Conservation (phyloP, 257 asterid genomes). For the Salvia hispanica region DNA sequence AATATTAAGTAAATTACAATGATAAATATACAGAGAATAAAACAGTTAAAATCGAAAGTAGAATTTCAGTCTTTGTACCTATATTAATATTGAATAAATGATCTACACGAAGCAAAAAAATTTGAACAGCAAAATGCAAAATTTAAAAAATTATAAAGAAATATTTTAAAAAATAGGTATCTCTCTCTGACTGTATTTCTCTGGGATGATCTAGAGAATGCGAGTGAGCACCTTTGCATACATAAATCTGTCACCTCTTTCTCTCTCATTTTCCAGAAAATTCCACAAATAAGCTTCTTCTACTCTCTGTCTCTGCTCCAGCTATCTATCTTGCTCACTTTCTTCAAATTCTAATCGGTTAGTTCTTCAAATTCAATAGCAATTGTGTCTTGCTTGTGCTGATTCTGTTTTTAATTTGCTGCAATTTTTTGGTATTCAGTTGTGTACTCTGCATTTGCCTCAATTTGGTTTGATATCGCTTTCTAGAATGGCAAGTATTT, state of each 20-base stretch:
- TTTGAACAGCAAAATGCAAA: no score
- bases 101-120: no score
- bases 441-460: slow-evolving; percentile 6
- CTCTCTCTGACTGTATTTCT: no score
- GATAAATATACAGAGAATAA: no score
- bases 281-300: slow-evolving; percentile 31
- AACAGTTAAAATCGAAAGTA: no score
- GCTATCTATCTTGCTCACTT: background rate
- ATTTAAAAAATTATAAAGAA: no score
- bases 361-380: background rate
- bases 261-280: background rate
- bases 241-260: background rate
- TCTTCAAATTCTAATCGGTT: background rate
- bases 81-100: no score
- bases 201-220: no score
- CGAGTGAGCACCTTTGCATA: no score
- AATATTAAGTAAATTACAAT: no score
- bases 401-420: background rate
- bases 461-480: background rate
- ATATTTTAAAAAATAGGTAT: no score
- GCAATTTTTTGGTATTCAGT: background rate
- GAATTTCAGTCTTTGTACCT: no score
- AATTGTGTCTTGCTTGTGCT: background rate
- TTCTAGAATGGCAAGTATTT: background rate
- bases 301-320: slow-evolving; percentile 8